Evolutionary conservation across 345 rosid genomes (phyloP).

Genomic region (Rhizophora mangle): DNA sequence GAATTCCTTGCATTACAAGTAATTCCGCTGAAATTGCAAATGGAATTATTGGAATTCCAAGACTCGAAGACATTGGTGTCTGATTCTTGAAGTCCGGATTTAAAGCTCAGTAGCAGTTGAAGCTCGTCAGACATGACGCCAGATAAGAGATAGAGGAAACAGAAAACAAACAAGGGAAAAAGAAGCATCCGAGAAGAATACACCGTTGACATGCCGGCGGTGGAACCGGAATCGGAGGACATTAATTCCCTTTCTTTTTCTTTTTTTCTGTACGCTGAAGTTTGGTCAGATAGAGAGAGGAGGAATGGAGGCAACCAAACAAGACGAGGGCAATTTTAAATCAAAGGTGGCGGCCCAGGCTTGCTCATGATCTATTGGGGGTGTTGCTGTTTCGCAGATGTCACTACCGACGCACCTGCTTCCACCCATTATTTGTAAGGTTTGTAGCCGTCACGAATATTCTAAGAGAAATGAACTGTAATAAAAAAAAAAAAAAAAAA

Average conservation of each 20-base stretch:
- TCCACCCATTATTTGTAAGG: neutral
- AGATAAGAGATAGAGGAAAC: conserved; percentile 28
- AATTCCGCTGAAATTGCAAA: conserved; percentile 62
- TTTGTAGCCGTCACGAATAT: too few species aligned
- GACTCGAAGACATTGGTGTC: conserved; percentile 38
- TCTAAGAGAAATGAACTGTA: too few species aligned
- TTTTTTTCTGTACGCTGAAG: too few species aligned
- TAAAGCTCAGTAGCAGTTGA: conserved; percentile 46
- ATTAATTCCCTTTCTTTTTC: too few species aligned
- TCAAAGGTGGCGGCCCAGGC: conserved; percentile 1
- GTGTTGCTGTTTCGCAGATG: too few species aligned
- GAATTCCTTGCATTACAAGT: conserved; percentile 42
- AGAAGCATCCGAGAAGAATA: neutral
- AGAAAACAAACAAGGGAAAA: conserved; percentile 16
- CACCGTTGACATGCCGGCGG: conserved; percentile 31
- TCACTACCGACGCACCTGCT: neutral
- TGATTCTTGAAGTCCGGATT: conserved; percentile 35
- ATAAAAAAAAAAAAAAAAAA: too few species aligned
- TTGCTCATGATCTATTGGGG: neutral
- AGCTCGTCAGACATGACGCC: conserved; percentile 49
- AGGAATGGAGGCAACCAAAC: neutral
- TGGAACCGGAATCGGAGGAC: conserved; percentile 1
- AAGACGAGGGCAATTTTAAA: neutral
- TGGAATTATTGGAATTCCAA: conserved; percentile 36
- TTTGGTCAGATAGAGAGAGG: neutral